Base-by-base conservation (phyloP, 129 eudicot species). In the Ambrosia artemisiifolia region DNA sequence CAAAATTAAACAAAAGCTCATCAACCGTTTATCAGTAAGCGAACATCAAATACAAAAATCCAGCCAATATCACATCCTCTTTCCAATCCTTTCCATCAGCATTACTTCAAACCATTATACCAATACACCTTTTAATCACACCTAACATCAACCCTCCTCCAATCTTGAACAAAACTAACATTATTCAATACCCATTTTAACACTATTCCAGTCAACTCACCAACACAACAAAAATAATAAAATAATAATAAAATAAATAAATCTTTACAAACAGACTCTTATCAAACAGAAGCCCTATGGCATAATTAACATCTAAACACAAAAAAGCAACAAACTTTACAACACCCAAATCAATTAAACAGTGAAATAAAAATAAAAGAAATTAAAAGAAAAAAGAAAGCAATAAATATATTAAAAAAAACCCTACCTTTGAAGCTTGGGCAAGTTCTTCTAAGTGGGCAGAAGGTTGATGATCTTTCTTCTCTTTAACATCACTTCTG, bases 391-490 rank as follows among this genome's bases (percentile, higher is more conserved):
- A 11, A 32, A 24, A 0, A 34, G 5, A 36, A 69, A 28, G 35
- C 30, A 49, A n/a, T 32, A 51, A 69, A 50, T 11, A 3, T 11
- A 53, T 47, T n/a, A n/a, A 12, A 48, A 18, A 6, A 78, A 44
- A 63, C 43, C 70, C 63, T 57, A 91, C 97, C 97, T 84, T 83
- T 7, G 97, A 78, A 59, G 90, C 97, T 50, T 80, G 85, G 78
- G 81, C 79, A 12, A 91, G 83, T 5, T 83, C 88, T 78, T 88
- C 87, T 1, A 80, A 51, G 65, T 79, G 86, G 38, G 79, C 80
- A 44, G 85, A 77, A 43, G 81, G 72, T 13, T 84, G 91, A 20
- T 82, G 81, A 78, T 85, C 91, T 47, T 63, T 72, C 67, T 74
- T 71, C 35, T 86, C 95, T 73, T 79, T 83, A 3, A 47, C 89